These are phyloP conservation scores for Coemansia sp. DNA, from an alignment of 192 early-diverging fungal genomes.

Conservation along the genomic window DNA sequence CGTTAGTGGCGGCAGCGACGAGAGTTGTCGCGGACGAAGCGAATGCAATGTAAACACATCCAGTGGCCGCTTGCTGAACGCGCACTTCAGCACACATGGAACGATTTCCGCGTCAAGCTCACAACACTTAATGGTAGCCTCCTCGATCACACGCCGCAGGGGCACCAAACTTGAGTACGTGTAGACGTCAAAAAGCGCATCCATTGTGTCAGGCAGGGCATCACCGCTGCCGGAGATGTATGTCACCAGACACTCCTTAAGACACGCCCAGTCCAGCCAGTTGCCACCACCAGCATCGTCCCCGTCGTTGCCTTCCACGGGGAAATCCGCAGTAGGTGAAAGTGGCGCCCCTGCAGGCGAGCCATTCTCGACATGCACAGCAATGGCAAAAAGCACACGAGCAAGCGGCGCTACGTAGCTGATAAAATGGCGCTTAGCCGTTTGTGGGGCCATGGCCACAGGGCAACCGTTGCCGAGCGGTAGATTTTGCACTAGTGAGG, in stretches of 20 bases:
- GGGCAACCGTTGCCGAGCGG: slow-evolving; percentile 34
- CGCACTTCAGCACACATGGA: slow-evolving; percentile 5
- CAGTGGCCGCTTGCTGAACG: slow-evolving; percentile 33
- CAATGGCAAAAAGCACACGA: slow-evolving; percentile 38
- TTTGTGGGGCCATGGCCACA: slow-evolving; percentile 22
- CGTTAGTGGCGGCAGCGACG: slow-evolving; percentile 11
- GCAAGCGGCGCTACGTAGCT: slow-evolving; percentile 41
- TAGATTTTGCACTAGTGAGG: slow-evolving; percentile 25
- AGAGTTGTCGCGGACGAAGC: slow-evolving; percentile 22
- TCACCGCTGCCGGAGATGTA: slow-evolving; percentile 19
- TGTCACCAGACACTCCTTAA: slow-evolving; percentile 23
- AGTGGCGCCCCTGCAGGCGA: neutral
- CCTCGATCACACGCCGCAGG: slow-evolving; percentile 34
- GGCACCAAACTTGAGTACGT: slow-evolving; percentile 24
- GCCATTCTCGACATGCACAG: slow-evolving; percentile 11
- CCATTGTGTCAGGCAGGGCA: slow-evolving; percentile 21
- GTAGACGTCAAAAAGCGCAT: slow-evolving; percentile 49
- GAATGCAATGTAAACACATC: slow-evolving; percentile 42
- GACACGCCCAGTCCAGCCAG: slow-evolving; percentile 36
- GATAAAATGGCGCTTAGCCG: slow-evolving; percentile 43
- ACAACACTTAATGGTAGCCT: slow-evolving; percentile 17
- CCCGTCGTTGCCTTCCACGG: slow-evolving; percentile 1
- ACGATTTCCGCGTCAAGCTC: slow-evolving; percentile 10
- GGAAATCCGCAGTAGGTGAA: neutral
- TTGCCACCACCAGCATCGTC: slow-evolving; percentile 5